A percentile compares a stretch with the other conserved stretches of the same genome.
Conservation (phyloP, 1,284 basidiomycete species). For the Cutaneotrichosporon sp. region DNA sequence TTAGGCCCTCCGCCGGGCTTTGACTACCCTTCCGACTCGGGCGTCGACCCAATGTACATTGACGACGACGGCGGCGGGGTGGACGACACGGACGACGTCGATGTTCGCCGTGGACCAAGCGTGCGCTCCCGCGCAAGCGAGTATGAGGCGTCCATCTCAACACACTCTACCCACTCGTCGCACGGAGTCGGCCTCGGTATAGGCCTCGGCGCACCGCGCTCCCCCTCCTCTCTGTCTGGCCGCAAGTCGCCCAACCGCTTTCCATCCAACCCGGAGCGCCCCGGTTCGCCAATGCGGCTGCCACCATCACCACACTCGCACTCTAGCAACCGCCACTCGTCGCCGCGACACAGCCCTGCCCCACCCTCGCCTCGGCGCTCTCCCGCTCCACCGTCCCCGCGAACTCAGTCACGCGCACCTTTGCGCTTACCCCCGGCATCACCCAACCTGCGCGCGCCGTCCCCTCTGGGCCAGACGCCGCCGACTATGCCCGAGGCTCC, state of each 20-base stretch:
- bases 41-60: background rate
- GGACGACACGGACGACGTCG: background rate
- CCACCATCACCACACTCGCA: background rate
- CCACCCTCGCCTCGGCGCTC: too few species aligned
- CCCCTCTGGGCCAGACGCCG: background rate
- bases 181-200: background rate
- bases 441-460: background rate
- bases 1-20: background rate
- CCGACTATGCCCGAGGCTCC: background rate
- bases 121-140: slow-evolving; percentile 2
- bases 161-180: background rate
- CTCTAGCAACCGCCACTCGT: background rate
- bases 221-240: background rate
- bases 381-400: background rate
- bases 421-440: background rate
- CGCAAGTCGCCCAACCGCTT: background rate
- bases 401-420: background rate
- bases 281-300: slow-evolving; percentile 2
- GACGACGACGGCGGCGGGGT: background rate
- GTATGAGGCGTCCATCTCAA: slow-evolving; percentile 2
- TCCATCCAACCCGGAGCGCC: slow-evolving; percentile 3
- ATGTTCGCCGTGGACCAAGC: background rate
- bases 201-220: background rate
- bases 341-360: too few species aligned
- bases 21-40: too few species aligned